Base-by-base conservation (phyloP, 257 asterid genomes). In the Mitragyna speciosa region DNA sequence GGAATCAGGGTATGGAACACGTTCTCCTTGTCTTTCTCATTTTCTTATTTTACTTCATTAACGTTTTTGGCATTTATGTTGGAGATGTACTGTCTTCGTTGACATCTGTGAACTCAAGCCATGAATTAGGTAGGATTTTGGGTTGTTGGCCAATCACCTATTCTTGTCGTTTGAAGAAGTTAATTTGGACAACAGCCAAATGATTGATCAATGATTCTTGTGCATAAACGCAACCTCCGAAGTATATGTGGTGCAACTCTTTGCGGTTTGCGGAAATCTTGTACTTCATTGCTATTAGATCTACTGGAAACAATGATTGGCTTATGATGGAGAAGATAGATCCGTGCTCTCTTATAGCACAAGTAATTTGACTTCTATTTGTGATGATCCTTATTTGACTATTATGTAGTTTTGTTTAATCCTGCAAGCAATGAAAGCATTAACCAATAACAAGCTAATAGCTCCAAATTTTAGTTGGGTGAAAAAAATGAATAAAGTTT, bases 91-190 rank as follows among this genome's bases (percentile, higher is more conserved):
- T 43, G 64, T 45, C 72, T 63, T 45, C 30, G 54, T 78, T 33
- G 39, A 52, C 56, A 33, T 22, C 22, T 39, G 70, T 70, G 33
- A 7, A 54, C 9, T 45, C 33, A 56, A 51, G 20, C 61, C 26
- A 56, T 20, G 76, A 51, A 78, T 78, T 54, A 54, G 81, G 81
- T 78, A 69, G 59, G 81, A 78, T 70, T 70, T 54, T 70, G 30
- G 26, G 16, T 17, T 54, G 70, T 41, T 39, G 5, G 24, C 36
- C 72, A 78, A 52, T 69, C n/a, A 26, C 6, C 64, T 51, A 26
- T 31, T 65, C 67, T 76, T 45, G 28, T 43, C 45, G 15, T 15
- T 7, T 41, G 43, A 33, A 61, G 12, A 61, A 61, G 30, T 26
- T 39, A 41, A 4, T 48, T 26, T 63, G 47, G 43, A 63, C 26